Conservation (phyloP, 1,284 basidiomycete species). For the Cryptococcus deneoformans region DNA sequence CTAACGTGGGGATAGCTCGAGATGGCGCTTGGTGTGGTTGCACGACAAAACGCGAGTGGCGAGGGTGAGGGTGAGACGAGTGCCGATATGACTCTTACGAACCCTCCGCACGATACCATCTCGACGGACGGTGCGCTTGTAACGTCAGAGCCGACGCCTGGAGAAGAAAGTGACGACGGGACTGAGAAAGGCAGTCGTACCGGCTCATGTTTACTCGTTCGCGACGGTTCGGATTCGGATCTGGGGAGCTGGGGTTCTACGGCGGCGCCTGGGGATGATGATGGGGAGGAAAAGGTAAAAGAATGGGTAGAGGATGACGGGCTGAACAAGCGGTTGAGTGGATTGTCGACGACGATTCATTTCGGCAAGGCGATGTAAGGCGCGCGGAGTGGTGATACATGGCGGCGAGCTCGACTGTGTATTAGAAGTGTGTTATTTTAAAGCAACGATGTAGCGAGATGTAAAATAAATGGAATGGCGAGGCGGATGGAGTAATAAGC, state of each 20-base stretch:
- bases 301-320: background rate
- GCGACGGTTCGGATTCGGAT: background rate
- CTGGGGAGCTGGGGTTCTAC: background rate
- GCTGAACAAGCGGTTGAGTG: background rate
- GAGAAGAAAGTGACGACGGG: background rate
- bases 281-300: background rate
- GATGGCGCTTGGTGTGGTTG: conserved; percentile 11
- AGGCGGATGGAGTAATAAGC: background rate
- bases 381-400: background rate
- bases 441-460: background rate
- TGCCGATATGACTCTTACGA: background rate
- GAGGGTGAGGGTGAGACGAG: no score
- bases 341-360: background rate
- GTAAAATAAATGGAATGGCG: background rate
- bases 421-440: no score
- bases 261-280: background rate
- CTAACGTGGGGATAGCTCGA: conserved; percentile 10
- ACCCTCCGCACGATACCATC: background rate
- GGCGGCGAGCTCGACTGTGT: no score
- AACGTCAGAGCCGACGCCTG: background rate
- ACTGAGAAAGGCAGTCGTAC: background rate
- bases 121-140: background rate
- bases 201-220: no score
- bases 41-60: conserved; percentile 4
- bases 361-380: background rate